Percentiles rank a stretch among this genome's conserved stretches.
phyloP scores from a whole-genome alignment of 2,329 filamentous ascomycete species.

The Penicillium polonicum region DNA sequence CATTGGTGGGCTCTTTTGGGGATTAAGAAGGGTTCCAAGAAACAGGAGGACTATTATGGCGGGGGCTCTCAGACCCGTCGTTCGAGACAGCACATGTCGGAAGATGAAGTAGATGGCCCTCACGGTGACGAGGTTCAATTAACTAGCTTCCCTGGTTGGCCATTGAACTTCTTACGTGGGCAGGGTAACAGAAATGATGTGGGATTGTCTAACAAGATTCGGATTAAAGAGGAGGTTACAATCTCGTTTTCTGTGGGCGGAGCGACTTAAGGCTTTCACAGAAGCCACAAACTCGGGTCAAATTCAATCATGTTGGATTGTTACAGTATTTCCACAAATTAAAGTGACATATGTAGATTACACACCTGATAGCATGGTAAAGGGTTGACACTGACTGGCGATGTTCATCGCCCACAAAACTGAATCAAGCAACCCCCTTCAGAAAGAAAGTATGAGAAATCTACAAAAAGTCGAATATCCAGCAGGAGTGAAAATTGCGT shows the following conservation, averaged over 20 bases:
- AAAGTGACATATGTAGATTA: neutral
- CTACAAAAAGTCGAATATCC: neutral
- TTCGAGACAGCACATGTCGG: neutral
- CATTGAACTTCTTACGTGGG: neutral
- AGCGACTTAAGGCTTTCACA: neutral
- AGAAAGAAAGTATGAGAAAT: neutral
- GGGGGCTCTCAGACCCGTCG: neutral
- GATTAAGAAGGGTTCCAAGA: neutral
- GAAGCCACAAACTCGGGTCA: neutral
- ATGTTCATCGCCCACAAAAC: neutral
- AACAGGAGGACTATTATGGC: neutral
- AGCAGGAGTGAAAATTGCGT: no score
- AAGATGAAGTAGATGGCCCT: neutral
- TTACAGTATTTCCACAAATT: neutral
- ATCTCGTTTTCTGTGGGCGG: neutral
- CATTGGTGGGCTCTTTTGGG: conserved; percentile 8
- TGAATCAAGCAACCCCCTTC: neutral
- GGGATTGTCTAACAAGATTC: neutral
- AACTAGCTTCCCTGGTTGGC: conserved; percentile 9
- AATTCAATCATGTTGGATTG: neutral
- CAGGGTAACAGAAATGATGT: neutral
- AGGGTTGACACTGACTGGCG: no score
- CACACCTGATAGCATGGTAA: neutral
- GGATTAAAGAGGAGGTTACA: neutral
- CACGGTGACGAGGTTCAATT: conserved; percentile 5